A percentile compares a stretch with the other conserved stretches of the same genome.
phyloP scores from a whole-genome alignment of 1,284 basidiomycete species.

The Caloboletus inedulis region DNA sequence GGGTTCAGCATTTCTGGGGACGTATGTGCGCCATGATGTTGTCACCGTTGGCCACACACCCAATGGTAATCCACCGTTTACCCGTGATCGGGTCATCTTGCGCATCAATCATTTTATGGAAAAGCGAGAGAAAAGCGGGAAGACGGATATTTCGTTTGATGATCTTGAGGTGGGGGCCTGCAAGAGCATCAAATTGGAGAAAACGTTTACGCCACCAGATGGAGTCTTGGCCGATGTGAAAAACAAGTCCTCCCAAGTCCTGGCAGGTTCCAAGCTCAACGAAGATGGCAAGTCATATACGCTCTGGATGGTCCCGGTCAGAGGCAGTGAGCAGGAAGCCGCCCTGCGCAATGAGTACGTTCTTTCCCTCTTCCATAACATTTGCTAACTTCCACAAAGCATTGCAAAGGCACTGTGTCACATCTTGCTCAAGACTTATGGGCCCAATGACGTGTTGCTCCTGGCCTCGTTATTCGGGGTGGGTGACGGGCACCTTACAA shows the following conservation, averaged over 20 bases:
- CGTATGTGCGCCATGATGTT: constrained; percentile 17
- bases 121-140: constrained; percentile 5
- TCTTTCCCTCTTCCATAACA: background rate
- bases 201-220: constrained; percentile 9
- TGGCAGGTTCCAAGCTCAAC: background rate
- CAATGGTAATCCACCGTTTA: background rate
- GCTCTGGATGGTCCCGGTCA: background rate
- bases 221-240: constrained; percentile 5
- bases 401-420: constrained; percentile 22
- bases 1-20: constrained; percentile 24
- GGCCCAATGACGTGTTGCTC: constrained; percentile 19
- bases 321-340: no score
- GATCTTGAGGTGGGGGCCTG: constrained; percentile 9
- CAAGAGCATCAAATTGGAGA: constrained; percentile 12
- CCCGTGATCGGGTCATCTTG: constrained; percentile 11
- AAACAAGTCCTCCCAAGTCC: background rate
- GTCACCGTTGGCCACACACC: no score
- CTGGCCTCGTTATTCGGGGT: constrained; percentile 19
- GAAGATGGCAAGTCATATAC: background rate
- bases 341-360: constrained; percentile 9
- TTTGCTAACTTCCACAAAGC: constrained; percentile 10
- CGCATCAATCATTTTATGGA: constrained; percentile 9
- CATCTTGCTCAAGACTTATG: constrained; percentile 20
- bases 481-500: constrained; percentile 5
- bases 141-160: background rate